Evolutionary conservation across 257 asterid genomes (phyloP), one percentile per base, ranked within the genome.

Genomic region (Cruciata laevipes): DNA sequence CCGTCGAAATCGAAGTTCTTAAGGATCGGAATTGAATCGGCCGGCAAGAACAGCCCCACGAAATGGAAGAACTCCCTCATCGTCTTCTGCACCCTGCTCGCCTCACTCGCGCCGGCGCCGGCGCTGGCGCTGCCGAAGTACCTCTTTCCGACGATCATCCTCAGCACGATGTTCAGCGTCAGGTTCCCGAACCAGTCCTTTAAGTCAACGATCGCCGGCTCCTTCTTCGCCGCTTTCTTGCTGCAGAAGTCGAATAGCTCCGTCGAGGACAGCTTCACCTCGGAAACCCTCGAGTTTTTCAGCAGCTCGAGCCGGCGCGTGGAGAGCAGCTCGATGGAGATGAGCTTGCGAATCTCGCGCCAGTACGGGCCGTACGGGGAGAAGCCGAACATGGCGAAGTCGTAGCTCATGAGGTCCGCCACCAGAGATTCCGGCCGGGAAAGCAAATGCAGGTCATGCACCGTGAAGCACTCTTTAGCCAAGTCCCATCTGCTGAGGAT

Each of bases 1-100:
- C 82, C 83, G 10, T 82, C 83, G 2, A 75, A 51, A 37, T 81
- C 85, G 1, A 81, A 14, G 74, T 78, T 60, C 17, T 78, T 42
- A 20, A 77, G 38, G 11, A 16, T 55, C 47, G 83, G 85, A 24
- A 81, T 31, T 1, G 14, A 55, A 20, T 81, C 85, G 0, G 73
- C 72, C 23, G 63, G 68, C 3, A 52, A 62, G 47, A 52, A 58
- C 0, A 65, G 61, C 2, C 80, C 82, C 3, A 70, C 1, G 51
- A 71, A 61, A 16, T 73, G 44, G 31, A 69, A 66, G 3, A 78
- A 66, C 3, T 62, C 78, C 33, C 76, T 60, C 71, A 75, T 25
- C 32, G 63, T 74, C 58, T 57, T 63, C 7, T 74, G 76, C 10
- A 20, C 25, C 17, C 32, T 3, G 51, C 67, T 63, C 8, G 61